Conservation (phyloP, 1,284 basidiomycete genomes). For the Naganishia sp. region DNA sequence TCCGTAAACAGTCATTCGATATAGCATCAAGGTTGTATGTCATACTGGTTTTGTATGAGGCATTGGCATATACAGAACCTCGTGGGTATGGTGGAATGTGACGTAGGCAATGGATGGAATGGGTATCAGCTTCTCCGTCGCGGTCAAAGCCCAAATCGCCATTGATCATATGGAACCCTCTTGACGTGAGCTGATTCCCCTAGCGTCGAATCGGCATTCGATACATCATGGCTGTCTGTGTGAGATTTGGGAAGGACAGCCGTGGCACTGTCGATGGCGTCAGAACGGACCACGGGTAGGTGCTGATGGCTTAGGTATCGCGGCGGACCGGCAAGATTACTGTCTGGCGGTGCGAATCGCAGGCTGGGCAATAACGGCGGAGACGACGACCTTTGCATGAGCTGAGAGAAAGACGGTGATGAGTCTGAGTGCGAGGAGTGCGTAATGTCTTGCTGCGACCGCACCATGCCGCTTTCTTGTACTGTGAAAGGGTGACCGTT, state of each 20-base stretch:
- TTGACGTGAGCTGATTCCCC: neutral
- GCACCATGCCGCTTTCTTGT: no score
- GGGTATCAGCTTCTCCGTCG: neutral
- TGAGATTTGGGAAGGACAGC: neutral
- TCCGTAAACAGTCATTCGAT: neutral
- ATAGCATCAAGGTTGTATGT: slow-evolving; percentile 12
- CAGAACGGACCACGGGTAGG: neutral
- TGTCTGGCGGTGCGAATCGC: neutral
- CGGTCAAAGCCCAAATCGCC: slow-evolving; percentile 13
- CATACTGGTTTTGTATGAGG: slow-evolving; percentile 7
- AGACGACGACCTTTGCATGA: neutral
- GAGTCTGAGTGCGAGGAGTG: neutral
- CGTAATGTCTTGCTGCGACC: neutral
- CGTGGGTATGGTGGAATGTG: neutral
- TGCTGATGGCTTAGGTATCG: neutral
- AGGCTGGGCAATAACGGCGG: neutral
- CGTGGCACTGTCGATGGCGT: no score
- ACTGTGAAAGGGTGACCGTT: no score
- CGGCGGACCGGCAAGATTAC: neutral
- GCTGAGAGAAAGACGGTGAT: slow-evolving; percentile 2
- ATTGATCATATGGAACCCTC: slow-evolving; percentile 20
- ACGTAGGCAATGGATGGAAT: neutral
- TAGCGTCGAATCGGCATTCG: no score
- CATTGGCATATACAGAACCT: neutral
- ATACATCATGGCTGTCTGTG: neutral